These are phyloP conservation scores for Globisporangium takayamanum DNA, from an alignment of 352 stramenopile species.

Conservation along the genomic window DNA sequence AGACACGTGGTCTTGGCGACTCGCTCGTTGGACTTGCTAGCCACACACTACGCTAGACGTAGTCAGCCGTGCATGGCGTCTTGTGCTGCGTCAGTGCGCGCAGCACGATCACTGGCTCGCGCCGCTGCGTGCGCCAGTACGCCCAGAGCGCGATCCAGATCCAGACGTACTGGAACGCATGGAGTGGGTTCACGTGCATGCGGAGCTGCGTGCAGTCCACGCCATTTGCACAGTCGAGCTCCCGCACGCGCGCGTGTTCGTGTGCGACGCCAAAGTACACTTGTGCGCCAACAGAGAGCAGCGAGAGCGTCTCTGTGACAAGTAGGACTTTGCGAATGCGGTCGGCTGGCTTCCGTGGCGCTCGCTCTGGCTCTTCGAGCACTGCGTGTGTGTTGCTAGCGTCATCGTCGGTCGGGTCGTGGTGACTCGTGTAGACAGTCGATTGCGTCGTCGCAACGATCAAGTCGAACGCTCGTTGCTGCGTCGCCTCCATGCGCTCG, in stretches of 20 bases:
- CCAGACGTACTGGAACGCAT: slow-evolving; percentile 26
- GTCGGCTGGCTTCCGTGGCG: slow-evolving; percentile 22
- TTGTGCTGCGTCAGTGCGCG: background rate
- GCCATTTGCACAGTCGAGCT: slow-evolving; percentile 57
- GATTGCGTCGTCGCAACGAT: slow-evolving; percentile 1
- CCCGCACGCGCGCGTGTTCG: slow-evolving; percentile 13
- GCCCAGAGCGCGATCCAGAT: slow-evolving; percentile 14
- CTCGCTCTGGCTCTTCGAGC: slow-evolving; percentile 13
- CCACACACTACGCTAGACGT: background rate
- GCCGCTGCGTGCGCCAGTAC: slow-evolving; percentile 12
- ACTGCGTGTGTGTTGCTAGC: background rate
- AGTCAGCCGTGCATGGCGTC: slow-evolving; percentile 1
- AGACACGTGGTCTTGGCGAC: background rate
- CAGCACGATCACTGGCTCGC: background rate
- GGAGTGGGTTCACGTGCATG: slow-evolving; percentile 26
- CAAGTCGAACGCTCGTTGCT: slow-evolving; percentile 7
- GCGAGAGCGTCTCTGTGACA: slow-evolving; percentile 30
- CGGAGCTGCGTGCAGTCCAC: slow-evolving; percentile 35
- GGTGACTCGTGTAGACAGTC: slow-evolving; percentile 11
- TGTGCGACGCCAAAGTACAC: slow-evolving; percentile 38
- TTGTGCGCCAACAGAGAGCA: slow-evolving; percentile 30
- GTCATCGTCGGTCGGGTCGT: background rate
- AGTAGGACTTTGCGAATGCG: slow-evolving; percentile 49
- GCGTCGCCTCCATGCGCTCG: slow-evolving; percentile 20
- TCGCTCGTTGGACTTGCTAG: background rate